These are phyloP conservation scores for Taxawa tesnikishii DNA, from an alignment of 2,329 filamentous ascomycete genomes.

Conservation along the genomic window DNA sequence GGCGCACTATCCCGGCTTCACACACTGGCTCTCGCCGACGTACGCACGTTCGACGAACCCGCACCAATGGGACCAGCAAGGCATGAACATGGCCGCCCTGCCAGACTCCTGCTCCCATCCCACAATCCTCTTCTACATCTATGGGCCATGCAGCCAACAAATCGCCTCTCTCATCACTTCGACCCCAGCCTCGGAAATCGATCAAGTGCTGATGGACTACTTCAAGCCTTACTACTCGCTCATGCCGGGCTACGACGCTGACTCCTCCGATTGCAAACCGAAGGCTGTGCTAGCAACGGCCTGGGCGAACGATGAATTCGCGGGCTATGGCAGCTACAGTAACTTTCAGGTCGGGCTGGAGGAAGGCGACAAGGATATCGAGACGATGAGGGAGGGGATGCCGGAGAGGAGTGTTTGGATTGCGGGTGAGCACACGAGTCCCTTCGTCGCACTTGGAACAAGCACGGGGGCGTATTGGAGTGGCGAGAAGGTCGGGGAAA, in stretches of 20 bases:
- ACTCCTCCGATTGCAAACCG: conserved; percentile 47
- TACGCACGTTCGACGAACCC: conserved; percentile 55
- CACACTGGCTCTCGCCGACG: conserved; percentile 59
- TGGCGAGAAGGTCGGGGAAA: conserved; percentile 62
- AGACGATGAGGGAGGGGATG: conserved; percentile 40
- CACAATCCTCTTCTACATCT: conserved; percentile 75
- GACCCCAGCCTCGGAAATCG: conserved; percentile 33
- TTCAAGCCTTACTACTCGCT: conserved; percentile 68
- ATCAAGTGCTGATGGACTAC: conserved; percentile 48
- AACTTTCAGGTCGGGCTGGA: conserved; percentile 72
- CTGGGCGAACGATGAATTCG: conserved; percentile 68
- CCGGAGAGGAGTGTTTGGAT: conserved; percentile 66
- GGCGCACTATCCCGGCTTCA: conserved; percentile 50
- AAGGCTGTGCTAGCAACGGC: conserved; percentile 54
- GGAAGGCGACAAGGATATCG: conserved; percentile 60
- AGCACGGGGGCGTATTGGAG: conserved; percentile 88
- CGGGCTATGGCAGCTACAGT: conserved; percentile 70
- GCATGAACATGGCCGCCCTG: conserved; percentile 63
- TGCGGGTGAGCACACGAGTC: conserved; percentile 81
- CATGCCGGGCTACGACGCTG: conserved; percentile 53
- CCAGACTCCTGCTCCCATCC: conserved; percentile 50
- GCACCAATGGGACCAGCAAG: conserved; percentile 47
- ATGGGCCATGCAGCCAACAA: conserved; percentile 48
- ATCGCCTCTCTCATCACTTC: conserved; percentile 28
- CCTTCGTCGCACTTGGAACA: conserved; percentile 79